Evolutionary conservation across 202 grass and related monocot genomes (phyloP), one percentile per base, ranked within the genome.

Genomic region (Alloteropsis angusta): DNA sequence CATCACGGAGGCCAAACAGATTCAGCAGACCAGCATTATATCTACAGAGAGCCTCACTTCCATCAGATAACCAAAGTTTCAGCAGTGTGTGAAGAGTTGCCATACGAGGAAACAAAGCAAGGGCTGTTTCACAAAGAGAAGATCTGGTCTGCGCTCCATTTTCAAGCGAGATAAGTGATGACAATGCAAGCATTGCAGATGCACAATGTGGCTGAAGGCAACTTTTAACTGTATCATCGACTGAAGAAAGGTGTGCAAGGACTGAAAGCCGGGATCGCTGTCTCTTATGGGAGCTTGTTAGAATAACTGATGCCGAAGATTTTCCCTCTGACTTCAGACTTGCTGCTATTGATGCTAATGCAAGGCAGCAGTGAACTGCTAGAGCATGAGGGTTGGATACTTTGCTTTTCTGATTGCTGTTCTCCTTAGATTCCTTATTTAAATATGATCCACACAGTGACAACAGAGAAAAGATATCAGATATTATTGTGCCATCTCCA

Each of bases 1-100:
- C 95, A 73, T 97, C 95, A 25, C 87, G 88, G 65, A 94, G 84
- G 58, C 87, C 81, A 83, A 88, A 86, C 72, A 87, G 80, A 83
- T 92, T 94, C 52, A 90, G 68, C 19, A 94, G 39, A 15, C 88
- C 83, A 72, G 83, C 90, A 81, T 97, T 94, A 84, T 88, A 88
- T 80, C 65, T 72, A 54, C 83, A 82, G 42, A 88, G 85, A 83
- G 87, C 74, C 71, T 92, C 95, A 9, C 85, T 94, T 59, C 89
- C 89, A 74, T 94, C 87, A 74, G 95, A 97, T 38, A 92, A 60
- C 87, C 95, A 94, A 72, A 97, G 83, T 68, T 92, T 94, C 53
- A 97, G 65, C 15, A 90, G 78, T 18, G 87, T 90, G 9, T 91
- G 91, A 12, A 98, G 37, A 72, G 95, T 98, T 65, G 88, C 88